These are phyloP conservation scores for Fusarium sarcochroum DNA, from an alignment of 2,329 filamentous ascomycete species.

Conservation along the genomic window DNA sequence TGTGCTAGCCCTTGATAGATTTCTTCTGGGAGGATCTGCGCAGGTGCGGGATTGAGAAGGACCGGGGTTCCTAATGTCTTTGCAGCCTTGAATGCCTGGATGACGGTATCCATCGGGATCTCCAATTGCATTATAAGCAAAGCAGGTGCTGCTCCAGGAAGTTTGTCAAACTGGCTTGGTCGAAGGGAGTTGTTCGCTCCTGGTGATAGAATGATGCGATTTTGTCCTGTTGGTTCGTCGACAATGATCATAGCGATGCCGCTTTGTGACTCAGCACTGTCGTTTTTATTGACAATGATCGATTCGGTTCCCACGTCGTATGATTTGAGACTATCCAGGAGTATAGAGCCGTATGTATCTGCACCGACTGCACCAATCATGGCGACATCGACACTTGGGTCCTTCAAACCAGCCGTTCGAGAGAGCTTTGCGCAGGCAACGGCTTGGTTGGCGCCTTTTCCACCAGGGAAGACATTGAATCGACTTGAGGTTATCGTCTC, in stretches of 20 bases:
- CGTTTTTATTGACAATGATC: conserved; percentile 59
- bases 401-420: conserved; percentile 58
- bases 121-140: conserved; percentile 83
- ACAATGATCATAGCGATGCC: conserved; percentile 84
- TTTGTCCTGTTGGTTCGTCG: conserved; percentile 80
- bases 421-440: conserved; percentile 89
- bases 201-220: conserved; percentile 80
- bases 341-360: conserved; percentile 73
- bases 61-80: conserved; percentile 68
- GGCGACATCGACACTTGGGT: conserved; percentile 63
- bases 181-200: conserved; percentile 74
- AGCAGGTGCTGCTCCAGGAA: conserved; percentile 62
- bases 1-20: conserved; percentile 79
- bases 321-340: conserved; percentile 68
- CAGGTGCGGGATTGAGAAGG: conserved; percentile 88
- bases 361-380: conserved; percentile 84
- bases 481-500: conserved; percentile 87
- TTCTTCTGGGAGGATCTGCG: conserved; percentile 74
- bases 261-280: conserved; percentile 61
- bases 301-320: conserved; percentile 74
- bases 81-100: conserved; percentile 70
- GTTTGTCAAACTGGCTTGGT: conserved; percentile 53
- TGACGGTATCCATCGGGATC: conserved; percentile 75
- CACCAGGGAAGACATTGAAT: conserved; percentile 86
- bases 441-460: conserved; percentile 96